Evolutionary conservation across 257 asterid species (phyloP).

Genomic region (Thymus mandschuricus): DNA sequence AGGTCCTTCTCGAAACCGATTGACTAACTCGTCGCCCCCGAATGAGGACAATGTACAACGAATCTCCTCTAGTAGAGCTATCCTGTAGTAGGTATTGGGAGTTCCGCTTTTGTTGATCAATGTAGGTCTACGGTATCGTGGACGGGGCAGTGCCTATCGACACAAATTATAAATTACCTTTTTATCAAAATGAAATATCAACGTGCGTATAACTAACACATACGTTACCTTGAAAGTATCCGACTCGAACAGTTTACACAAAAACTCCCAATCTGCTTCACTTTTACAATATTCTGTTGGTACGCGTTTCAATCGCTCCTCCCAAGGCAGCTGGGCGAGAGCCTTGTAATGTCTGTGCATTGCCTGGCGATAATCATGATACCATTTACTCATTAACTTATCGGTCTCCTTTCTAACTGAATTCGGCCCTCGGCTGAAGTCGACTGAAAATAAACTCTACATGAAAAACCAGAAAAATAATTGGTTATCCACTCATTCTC

Average conservation of each 20-base stretch:
- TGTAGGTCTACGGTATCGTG: too few relatives aligned
- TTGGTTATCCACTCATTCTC: too few relatives aligned
- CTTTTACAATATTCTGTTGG: not conserved
- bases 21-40: too few relatives aligned
- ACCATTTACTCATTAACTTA: not conserved
- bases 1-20: too few relatives aligned
- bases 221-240: slow-evolving; percentile 9
- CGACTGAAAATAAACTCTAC: not conserved
- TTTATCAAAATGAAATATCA: too few relatives aligned
- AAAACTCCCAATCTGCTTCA: slow-evolving; percentile 19
- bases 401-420: not conserved
- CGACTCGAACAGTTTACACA: slow-evolving; percentile 15
- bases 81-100: too few relatives aligned
- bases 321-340: slow-evolving; percentile 2
- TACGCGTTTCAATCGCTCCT: slow-evolving; percentile 13
- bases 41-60: too few relatives aligned
- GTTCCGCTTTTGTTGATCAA: too few relatives aligned
- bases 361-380: not conserved
- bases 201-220: not conserved
- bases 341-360: slow-evolving; percentile 21
- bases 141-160: too few relatives aligned
- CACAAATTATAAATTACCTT: too few relatives aligned
- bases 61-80: too few relatives aligned
- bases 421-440: not conserved
- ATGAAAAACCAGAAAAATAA: not conserved